Conservation (phyloP, 768 basidiomycete genomes). For the Mycena albidolilacea region DNA sequence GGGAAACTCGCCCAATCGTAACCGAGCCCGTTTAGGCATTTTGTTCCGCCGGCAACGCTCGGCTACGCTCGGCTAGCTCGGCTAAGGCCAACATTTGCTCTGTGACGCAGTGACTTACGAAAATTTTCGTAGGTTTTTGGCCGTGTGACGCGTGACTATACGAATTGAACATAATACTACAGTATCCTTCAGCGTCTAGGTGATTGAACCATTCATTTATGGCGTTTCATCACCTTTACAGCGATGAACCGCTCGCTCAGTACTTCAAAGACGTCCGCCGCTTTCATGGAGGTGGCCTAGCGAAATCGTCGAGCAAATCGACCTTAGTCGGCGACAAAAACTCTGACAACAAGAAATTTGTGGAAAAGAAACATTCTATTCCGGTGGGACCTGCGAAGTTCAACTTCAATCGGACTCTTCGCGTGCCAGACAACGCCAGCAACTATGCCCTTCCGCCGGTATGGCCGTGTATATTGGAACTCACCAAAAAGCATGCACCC, state of each 20-base stretch:
- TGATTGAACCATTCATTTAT: no score
- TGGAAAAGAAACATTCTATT: background rate
- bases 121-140: no score
- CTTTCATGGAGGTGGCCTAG: conserved; percentile 3
- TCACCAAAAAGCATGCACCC: background rate
- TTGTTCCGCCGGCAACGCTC: no score
- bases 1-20: no score
- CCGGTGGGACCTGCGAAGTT: conserved; percentile 11
- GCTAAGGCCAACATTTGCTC: no score
- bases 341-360: background rate
- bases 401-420: conserved; percentile 10
- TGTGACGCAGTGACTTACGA: no score
- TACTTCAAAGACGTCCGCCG: conserved; percentile 17
- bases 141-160: no score
- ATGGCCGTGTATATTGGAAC: background rate
- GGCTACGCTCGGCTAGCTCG: no score
- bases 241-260: conserved; percentile 8
- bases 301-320: conserved; percentile 1
- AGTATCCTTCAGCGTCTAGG: background rate
- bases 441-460: conserved; percentile 15
- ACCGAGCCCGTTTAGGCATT: no score
- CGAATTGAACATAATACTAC: no score
- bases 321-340: background rate
- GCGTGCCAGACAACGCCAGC: background rate
- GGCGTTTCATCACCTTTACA: background rate